Conservation (phyloP, 2,329 filamentous ascomycete species). For the Fusarium piperis region DNA sequence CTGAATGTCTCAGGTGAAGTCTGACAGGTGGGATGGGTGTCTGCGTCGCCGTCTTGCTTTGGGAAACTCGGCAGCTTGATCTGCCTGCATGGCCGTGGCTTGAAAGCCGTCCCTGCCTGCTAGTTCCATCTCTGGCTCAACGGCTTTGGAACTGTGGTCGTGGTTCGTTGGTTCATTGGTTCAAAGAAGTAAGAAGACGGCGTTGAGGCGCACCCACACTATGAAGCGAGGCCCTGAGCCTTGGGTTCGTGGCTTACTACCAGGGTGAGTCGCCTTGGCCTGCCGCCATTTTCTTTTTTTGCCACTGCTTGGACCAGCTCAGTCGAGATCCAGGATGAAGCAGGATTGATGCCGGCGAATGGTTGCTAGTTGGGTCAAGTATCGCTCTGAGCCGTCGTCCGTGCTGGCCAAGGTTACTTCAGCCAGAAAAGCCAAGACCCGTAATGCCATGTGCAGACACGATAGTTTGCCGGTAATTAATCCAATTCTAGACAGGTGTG, state of each 20-base stretch:
- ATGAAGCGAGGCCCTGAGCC: slow-evolving; percentile 23
- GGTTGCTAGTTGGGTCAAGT: neutral
- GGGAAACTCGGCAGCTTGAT: slow-evolving; percentile 27
- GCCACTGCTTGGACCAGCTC: neutral
- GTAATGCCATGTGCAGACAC: slow-evolving; percentile 1
- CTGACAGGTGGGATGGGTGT: slow-evolving; percentile 23
- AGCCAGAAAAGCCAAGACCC: neutral
- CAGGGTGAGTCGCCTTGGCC: slow-evolving; percentile 11
- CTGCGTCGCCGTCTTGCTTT: neutral
- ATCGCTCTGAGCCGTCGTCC: neutral
- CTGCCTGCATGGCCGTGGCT: slow-evolving; percentile 32
- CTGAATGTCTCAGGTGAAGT: slow-evolving; percentile 35
- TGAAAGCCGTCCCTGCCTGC: slow-evolving; percentile 17
- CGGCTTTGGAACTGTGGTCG: slow-evolving; percentile 26
- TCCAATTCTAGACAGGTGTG: slow-evolving; percentile 2
- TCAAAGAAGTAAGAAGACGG: slow-evolving; percentile 20
- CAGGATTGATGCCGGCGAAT: neutral
- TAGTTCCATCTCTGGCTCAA: slow-evolving; percentile 20
- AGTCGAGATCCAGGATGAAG: neutral
- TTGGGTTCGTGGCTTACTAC: slow-evolving; percentile 30
- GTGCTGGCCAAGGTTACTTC: neutral
- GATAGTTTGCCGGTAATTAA: slow-evolving; percentile 22
- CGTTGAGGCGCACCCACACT: slow-evolving; percentile 22
- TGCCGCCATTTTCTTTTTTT: slow-evolving; percentile 4
- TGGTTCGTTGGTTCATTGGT: slow-evolving; percentile 19